Base-by-base conservation (phyloP, 208 protist species). In the Acanthamoeba royreba region DNA sequence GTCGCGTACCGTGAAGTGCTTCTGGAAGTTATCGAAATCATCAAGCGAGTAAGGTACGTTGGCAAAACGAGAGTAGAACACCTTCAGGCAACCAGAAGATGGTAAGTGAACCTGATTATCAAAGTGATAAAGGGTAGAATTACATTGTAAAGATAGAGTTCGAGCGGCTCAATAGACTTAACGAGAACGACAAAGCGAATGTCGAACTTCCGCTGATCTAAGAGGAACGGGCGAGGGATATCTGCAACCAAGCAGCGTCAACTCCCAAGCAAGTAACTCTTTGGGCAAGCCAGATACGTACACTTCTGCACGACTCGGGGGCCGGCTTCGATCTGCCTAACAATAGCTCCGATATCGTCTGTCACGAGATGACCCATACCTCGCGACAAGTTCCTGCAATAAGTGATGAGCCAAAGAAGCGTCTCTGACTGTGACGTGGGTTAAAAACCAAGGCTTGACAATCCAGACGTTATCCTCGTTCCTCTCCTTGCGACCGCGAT, bases 61-160 rank as follows among this genome's bases (percentile, higher is more conserved):
- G 77, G 77, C 77, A n/a, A 35, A 87, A 17, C 77, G 77, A 38
- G 53, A 35, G 47, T 87, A 87, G 47, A 87, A 87, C 4, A 49
- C 43, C 74, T 85, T 28, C 1, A 31, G 8, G 13, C 0, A 49
- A 42, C 8, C 3, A 25, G 15, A 69, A 31, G 1, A 4, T 66
- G 28, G 58, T n/a, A 13, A 11, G 53, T n/a, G 53, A 19, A 61
- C 53, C 28, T 7, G 19, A 17, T 61, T 61, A 15, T 1, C 52
- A 33, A 15, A n/a, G 15, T 22, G 35, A 13, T 33, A 40, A 81
- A 31, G 5, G 38, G 69, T 33, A 46, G 35, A 11, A 5, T 28
- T 53, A 87, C 77, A 19, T 95, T 95, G 93, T 95, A 95, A 19
- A 95, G 40, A 45, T 94, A 94, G 35, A 94, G 31, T 53, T 95